These are phyloP conservation scores for Aspergillus quadrilineatus DNA, from an alignment of 2,329 filamentous ascomycete species.

Conservation along the genomic window DNA sequence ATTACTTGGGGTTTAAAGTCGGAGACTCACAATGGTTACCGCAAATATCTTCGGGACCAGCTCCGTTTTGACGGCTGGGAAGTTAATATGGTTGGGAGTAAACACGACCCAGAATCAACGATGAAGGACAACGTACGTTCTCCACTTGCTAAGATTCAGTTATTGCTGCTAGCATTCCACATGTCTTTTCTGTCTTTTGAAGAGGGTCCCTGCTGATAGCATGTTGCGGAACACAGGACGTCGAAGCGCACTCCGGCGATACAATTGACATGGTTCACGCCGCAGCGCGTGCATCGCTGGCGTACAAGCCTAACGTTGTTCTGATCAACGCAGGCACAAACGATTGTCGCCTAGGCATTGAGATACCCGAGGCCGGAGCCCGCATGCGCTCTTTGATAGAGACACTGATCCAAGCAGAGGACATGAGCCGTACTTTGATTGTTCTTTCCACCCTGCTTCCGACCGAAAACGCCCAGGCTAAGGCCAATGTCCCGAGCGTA, in stretches of 20 bases:
- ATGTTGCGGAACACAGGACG: neutral
- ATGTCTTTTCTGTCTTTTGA: too few relatives aligned
- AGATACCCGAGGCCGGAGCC: neutral
- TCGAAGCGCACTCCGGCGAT: constrained; percentile 9
- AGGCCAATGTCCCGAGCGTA: neutral
- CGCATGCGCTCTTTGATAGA: constrained; percentile 10
- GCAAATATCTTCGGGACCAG: constrained; percentile 7
- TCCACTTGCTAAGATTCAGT: neutral
- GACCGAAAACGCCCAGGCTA: neutral
- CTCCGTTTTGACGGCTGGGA: constrained; percentile 9
- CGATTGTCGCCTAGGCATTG: constrained; percentile 2
- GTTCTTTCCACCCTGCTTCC: constrained; percentile 6
- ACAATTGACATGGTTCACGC: constrained; percentile 5
- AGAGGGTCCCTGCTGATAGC: neutral
- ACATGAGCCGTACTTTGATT: constrained; percentile 4
- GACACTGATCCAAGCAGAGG: neutral
- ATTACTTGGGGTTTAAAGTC: constrained; percentile 13
- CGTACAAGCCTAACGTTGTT: constrained; percentile 11
- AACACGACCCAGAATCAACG: constrained; percentile 1
- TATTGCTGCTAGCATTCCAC: neutral
- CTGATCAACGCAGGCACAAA: constrained; percentile 15
- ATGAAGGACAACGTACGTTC: constrained; percentile 24
- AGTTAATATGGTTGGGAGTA: constrained; percentile 16
- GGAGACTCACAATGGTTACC: constrained; percentile 13
- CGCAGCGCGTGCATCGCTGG: neutral